Conservation (phyloP, 2,329 filamentous ascomycete species). For the Sclerotinia borealis region DNA sequence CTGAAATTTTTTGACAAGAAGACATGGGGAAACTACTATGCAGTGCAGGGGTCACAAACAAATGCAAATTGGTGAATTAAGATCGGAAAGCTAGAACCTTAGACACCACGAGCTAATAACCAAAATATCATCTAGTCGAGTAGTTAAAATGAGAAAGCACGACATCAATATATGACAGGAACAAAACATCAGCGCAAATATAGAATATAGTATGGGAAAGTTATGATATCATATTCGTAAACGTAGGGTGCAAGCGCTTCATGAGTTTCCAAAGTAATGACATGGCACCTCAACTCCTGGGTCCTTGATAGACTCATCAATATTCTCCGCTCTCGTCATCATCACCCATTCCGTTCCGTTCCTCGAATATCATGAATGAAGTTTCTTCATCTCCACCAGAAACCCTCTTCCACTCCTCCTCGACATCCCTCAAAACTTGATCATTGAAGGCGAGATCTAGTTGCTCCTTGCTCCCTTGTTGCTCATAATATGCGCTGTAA, state of each 20-base stretch:
- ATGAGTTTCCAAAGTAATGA: not conserved
- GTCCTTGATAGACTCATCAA: conserved; percentile 1
- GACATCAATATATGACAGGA: not conserved
- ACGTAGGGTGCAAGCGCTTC: not conserved
- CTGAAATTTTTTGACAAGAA: too few species aligned
- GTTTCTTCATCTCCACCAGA: conserved; percentile 32
- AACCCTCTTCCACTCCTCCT: conserved; percentile 60
- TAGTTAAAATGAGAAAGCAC: too few species aligned
- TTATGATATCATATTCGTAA: conserved; percentile 4
- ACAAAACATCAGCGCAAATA: not conserved
- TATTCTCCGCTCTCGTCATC: conserved; percentile 43
- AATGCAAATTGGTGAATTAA: too few species aligned
- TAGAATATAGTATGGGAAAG: not conserved
- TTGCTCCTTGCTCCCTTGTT: conserved; percentile 38
- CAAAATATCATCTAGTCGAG: too few species aligned
- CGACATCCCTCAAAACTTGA: conserved; percentile 57
- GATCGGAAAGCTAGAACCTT: not conserved
- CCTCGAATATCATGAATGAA: conserved; percentile 71
- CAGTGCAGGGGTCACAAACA: too few species aligned
- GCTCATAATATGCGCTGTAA: conserved; percentile 52
- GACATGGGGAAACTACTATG: too few species aligned
- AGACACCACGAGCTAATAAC: not conserved
- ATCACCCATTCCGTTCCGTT: conserved; percentile 59
- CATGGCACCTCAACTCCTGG: not conserved
- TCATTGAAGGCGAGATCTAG: conserved; percentile 73